phyloP scores from a whole-genome alignment of 1,284 basidiomycete species.

The Gymnopus androsaceus region DNA sequence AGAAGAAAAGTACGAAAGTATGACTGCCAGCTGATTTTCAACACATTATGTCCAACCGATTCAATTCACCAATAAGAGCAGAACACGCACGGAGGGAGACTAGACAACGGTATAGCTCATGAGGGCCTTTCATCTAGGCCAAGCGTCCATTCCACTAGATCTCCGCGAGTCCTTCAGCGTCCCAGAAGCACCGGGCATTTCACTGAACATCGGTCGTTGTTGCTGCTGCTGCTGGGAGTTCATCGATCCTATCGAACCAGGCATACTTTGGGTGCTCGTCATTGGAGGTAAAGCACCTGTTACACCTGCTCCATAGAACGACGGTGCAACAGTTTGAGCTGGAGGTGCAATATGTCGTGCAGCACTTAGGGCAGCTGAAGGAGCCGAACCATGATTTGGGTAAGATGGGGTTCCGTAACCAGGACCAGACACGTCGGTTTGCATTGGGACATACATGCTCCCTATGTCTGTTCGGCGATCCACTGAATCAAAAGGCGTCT shows the following conservation, averaged over 20 bases:
- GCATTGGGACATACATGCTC: conserved; percentile 73
- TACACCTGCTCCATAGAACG: conserved; percentile 71
- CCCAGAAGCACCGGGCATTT: conserved; percentile 20
- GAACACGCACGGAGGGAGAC: no score
- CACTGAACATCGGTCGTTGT: conserved; percentile 58
- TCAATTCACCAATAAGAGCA: not conserved
- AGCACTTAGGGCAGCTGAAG: conserved; percentile 29
- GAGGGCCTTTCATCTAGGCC: conserved; percentile 63
- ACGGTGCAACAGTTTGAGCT: conserved; percentile 52
- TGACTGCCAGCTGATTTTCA: not conserved
- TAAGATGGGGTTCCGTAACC: conserved; percentile 45
- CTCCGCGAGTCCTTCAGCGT: conserved; percentile 60
- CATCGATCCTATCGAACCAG: conserved; percentile 1
- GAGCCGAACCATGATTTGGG: conserved; percentile 33
- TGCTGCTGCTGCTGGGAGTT: conserved; percentile 28
- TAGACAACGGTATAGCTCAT: no score
- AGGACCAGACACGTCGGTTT: conserved; percentile 58
- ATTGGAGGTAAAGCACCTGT: conserved; percentile 21
- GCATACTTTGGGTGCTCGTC: conserved; percentile 1
- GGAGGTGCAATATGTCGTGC: conserved; percentile 50
- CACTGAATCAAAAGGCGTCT: conserved; percentile 57
- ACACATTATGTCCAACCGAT: conserved; percentile 7
- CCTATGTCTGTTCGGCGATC: conserved; percentile 67
- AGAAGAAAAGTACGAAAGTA: conserved; percentile 18
- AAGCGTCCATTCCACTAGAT: conserved; percentile 71